Base-by-base conservation (phyloP, 1,139 yeast species). In the Geotrichum carabidarum region DNA sequence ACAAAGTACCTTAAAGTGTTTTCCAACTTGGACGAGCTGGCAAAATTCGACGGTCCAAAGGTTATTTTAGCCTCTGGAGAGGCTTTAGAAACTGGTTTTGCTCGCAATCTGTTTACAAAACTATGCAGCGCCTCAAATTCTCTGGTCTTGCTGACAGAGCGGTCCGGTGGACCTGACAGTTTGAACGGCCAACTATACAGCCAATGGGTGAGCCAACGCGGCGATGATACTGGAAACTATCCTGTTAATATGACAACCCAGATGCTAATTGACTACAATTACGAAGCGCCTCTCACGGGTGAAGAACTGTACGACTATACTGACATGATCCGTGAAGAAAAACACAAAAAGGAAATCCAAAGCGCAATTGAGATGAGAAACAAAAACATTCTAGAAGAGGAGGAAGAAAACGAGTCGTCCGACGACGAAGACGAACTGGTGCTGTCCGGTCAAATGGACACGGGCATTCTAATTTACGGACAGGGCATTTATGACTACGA, bases 31-130 rank as follows among this genome's bases (percentile, higher is more conserved):
- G 75, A 74, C 40, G 94, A 86, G 53, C 69, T 88, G 50, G 65
- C 74, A 15, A 78, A 73, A 49, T 68, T 79, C 50, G 88, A 61
- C 7, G 74, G 95, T 0, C 89, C 96, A 0, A 88, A 88, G 65
- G 84, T 93, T 49, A 84, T 93, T 2, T 81, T 93, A 60, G 87
- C 91, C 30, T 81, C 94, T 0, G 93, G 93, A 14, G 78, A 81
- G 22, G 88, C 85, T 44, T 68, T 87, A 51, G 81, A 78, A 49
- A 74, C 74, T 52, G 95, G 95, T 0, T 84, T 86, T 31, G 73
- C 93, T 0, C 74, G 81, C 18, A 75, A 77, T 44, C 79, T 82
- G 0, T 77, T 91, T 55, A 73, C 78, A 43, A 76, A 75, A 44
- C 66, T 87, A 36, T 84, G 94, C 65, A 74, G 76, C 31, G 82